A percentile compares a stretch with the other conserved stretches of the same genome.
phyloP scores from a whole-genome alignment of 768 basidiomycete genomes.

The Rhizopogon sp. region DNA sequence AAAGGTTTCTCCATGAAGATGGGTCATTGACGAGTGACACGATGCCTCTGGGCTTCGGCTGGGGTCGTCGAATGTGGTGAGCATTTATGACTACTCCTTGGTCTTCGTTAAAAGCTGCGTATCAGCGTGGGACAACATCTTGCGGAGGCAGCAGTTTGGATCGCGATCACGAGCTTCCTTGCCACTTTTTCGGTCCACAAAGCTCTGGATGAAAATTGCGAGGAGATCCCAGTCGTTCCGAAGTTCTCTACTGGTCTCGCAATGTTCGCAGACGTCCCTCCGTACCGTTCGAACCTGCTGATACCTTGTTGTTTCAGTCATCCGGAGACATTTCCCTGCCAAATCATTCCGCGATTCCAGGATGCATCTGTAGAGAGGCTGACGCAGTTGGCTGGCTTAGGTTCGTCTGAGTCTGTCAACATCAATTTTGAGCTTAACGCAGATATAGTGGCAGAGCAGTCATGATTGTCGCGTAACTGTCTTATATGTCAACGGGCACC shows the following conservation, averaged over 20 bases:
- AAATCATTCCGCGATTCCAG: slow-evolving; percentile 7
- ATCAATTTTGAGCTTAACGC: no score
- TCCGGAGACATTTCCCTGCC: slow-evolving; percentile 12
- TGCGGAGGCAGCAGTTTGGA: background rate
- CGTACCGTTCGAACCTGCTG: background rate
- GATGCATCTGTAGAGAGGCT: no score
- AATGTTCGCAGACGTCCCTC: background rate
- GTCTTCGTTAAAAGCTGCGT: no score
- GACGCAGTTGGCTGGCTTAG: no score
- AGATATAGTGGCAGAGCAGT: no score
- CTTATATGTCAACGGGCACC: no score
- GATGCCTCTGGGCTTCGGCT: background rate
- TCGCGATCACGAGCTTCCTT: slow-evolving; percentile 5
- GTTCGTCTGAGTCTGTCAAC: no score
- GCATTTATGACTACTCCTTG: background rate
- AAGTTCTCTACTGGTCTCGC: slow-evolving; percentile 4
- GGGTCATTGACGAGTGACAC: background rate
- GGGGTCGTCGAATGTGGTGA: background rate
- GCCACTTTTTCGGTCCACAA: slow-evolving; percentile 14
- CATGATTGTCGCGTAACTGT: no score
- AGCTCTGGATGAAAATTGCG: slow-evolving; percentile 6
- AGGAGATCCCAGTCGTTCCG: slow-evolving; percentile 3
- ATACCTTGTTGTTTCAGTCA: slow-evolving; percentile 5
- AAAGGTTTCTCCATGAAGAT: slow-evolving; percentile 22
- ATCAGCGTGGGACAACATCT: background rate